Evolutionary conservation across 192 early-diverging fungal species (phyloP), one percentile per base, ranked within the genome.

Genomic region (Gonapodya sp.): DNA sequence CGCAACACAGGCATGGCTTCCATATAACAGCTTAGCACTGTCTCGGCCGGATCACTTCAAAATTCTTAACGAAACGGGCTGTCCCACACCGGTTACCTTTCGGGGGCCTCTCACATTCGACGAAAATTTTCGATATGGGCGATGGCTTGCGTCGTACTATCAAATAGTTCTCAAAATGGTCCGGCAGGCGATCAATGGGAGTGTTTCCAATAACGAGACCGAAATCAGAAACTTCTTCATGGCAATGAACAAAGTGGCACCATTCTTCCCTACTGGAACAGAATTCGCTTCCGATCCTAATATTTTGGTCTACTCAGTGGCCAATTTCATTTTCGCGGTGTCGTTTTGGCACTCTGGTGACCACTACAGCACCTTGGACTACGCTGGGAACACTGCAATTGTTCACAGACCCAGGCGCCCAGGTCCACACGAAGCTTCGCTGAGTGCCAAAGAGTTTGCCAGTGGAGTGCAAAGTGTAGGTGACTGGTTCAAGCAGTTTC

Each of bases 331-430:
- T 64, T 64, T 64, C 46, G 46, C 8, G 8, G 46, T 64, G 8
- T 64, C 46, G 46, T 64, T 64, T 64, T 64, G 46, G 46, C 46
- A 64, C 46, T 64, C 46, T 8, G 46, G 46, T 64, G 46, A 64
- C 24, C 46, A 64, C 8, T 8, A 8, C 8, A 64, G 46, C 24
- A 8, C 24, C 24, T 24, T 8, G 24, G 46, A 64, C 8, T 24
- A 64, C 24, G 46, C 46, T 16, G 46, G 46, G 24, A 64, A 64
- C 24, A 64, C 46, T 8, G 46, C 8, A 16, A 24, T 64, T 64
- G 46, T 64, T 16, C 46, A 24, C 46, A 64, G 46, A 64, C 46
- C 46, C 46, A 64, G 46, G 24, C 24, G 46, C 46, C 46, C 46
- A 64, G 46, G 46, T 64, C 46, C 46, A 8, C 46, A 64, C 46